Conservation (phyloP, 2,329 filamentous ascomycete species). For the Alternaria sp. region DNA sequence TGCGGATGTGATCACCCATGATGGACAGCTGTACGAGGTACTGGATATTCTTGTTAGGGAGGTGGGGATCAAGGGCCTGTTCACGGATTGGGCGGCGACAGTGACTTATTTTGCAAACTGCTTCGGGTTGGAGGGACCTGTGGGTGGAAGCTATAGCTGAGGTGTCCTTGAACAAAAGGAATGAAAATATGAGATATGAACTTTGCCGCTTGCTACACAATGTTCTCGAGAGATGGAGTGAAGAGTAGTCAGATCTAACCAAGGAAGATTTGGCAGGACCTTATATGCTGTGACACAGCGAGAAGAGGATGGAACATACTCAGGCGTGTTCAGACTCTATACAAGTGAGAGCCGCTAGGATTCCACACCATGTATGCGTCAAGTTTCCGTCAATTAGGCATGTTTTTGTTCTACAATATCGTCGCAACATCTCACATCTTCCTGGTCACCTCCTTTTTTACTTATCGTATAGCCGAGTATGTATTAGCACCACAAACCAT, state of each 20-base stretch:
- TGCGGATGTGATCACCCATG: conserved; percentile 63
- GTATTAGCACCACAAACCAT: no score
- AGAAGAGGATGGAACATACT: background rate
- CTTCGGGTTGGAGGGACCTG: conserved; percentile 55
- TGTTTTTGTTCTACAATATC: no score
- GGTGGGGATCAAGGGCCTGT: conserved; percentile 68
- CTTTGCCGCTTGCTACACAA: background rate
- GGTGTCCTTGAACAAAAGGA: background rate
- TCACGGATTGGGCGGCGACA: conserved; percentile 73
- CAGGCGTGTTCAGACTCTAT: background rate
- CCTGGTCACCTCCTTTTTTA: background rate
- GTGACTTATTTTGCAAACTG: conserved; percentile 76
- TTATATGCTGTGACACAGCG: background rate
- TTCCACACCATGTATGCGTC: background rate
- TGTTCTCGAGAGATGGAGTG: no score
- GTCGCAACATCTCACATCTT: background rate
- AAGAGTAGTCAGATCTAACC: no score
- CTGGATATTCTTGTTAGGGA: conserved; percentile 68
- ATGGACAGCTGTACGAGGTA: conserved; percentile 71
- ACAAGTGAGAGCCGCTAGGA: background rate
- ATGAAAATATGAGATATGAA: background rate
- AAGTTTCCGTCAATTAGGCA: no score
- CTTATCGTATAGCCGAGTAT: background rate
- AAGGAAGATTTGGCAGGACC: background rate
- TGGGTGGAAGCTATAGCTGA: conserved; percentile 22